Conservation (phyloP, 768 basidiomycete genomes). For the Multifurca ochricompacta region DNA sequence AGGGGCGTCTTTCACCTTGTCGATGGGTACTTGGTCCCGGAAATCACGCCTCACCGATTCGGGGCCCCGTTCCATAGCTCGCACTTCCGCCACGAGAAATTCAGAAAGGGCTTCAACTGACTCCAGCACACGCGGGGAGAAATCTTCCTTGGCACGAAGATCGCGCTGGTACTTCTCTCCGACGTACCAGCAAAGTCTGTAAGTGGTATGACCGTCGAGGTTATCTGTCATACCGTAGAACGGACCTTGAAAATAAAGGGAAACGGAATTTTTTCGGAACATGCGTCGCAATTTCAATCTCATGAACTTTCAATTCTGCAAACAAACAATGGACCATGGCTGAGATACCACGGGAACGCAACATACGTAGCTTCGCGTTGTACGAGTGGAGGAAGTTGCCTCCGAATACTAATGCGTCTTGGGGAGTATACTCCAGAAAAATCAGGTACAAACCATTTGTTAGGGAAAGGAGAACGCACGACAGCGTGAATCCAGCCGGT, state of each 20-base stretch:
- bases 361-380: constrained; percentile 75
- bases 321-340: constrained; percentile 8
- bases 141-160: constrained; percentile 49
- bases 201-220: background rate
- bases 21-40: constrained; percentile 72
- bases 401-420: constrained; percentile 91
- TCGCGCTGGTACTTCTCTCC: constrained; percentile 75
- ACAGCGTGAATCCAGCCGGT: constrained; percentile 98
- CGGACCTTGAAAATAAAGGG: constrained; percentile 24
- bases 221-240: background rate
- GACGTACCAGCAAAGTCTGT: constrained; percentile 85
- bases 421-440: constrained; percentile 69
- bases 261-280: constrained; percentile 61
- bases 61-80: constrained; percentile 59
- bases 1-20: constrained; percentile 75
- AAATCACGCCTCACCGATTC: constrained; percentile 70
- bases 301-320: constrained; percentile 76
- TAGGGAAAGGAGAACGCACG: constrained; percentile 39
- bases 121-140: constrained; percentile 52
- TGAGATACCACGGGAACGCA: background rate
- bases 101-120: constrained; percentile 65
- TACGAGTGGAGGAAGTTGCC: constrained; percentile 97
- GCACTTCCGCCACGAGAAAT: constrained; percentile 73
- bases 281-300: constrained; percentile 87
- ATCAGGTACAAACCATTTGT: background rate